Evolutionary conservation across 2,329 filamentous ascomycete species (phyloP), one percentile per base, ranked within the genome.

Genomic region (Pyricularia pennisetigena): DNA sequence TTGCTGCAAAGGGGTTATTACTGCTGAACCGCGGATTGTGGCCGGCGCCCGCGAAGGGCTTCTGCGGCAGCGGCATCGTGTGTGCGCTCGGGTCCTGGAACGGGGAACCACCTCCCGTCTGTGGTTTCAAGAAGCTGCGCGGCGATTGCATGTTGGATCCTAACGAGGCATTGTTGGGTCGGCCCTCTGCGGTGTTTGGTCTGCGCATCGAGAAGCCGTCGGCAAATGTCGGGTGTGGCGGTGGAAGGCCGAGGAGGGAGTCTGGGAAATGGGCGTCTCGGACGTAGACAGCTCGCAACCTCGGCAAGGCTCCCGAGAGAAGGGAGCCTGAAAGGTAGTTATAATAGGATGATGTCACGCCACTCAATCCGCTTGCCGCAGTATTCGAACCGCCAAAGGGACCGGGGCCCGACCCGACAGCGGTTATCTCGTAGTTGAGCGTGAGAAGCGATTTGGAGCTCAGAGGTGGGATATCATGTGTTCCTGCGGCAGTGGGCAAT

Each of bases 271-370:
- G 83, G 29, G 90, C 86, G 74, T 97, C 93, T 66, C 92, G 90
- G 23, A 97, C 94, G 76, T 96, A 97, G 8, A 98, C 85, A 26
- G 89, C 86, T 49, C 84, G 84, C 9, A 98, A 83, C 49, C 85
- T 86, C 0, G 93, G 93, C 8, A 98, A 83, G 8, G 87, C 86
- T 70, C 90, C 90, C 20, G 88, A 85, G 70, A 95, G 86, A 35
- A 98, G 86, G 0, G 92, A 97, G n/a, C 86, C 86, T 29, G 92
- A 89, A 24, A 98, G 86, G 78, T 97, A 97, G 70, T 87, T 86
- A 78, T 97, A 97, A 80, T 97, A 96, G 23, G 84, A 85, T 10
- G 81, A 78, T 0, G 84, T 84, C 28, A 84, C 80, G 70, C 78
- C 82, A 9, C 57, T 61, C 57, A 61, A 5, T 61, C 23, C 57